Conservation (phyloP, 306 rosid genomes). For the Rosa multiflora region DNA sequence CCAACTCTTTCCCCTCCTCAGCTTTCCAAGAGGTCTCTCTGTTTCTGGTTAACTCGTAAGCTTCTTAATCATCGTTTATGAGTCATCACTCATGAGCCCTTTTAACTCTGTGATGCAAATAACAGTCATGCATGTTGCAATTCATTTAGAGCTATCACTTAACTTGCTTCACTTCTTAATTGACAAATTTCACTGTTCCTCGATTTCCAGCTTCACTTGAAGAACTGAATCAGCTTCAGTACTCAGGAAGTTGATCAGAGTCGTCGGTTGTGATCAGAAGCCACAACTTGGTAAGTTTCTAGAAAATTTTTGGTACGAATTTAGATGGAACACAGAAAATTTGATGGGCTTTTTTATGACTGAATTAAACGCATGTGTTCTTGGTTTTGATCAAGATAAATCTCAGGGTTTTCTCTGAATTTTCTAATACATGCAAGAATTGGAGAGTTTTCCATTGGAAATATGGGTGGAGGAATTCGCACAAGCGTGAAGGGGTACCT, state of each 20-base stretch:
- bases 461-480: neutral
- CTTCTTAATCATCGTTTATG: neutral
- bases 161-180: neutral
- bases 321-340: neutral
- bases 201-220: neutral
- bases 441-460: neutral
- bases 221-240: neutral
- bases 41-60: neutral
- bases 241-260: neutral
- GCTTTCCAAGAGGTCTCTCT: neutral
- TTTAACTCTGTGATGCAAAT: no score
- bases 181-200: neutral
- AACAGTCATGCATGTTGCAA: neutral
- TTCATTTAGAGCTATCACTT: neutral
- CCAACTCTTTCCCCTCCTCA: neutral
- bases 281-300: neutral
- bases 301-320: neutral
- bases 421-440: neutral
- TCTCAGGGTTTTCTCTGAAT: no score
- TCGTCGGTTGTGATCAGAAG: neutral
- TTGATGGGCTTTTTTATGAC: neutral
- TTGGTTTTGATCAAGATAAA: neutral
- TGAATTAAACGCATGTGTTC: neutral
- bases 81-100: neutral
- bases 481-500: slow-evolving; percentile 11